Evolutionary conservation across 352 stramenopile species (phyloP), one percentile per base, ranked within the genome.

Genomic region (Phytophthora pseudosyringae): DNA sequence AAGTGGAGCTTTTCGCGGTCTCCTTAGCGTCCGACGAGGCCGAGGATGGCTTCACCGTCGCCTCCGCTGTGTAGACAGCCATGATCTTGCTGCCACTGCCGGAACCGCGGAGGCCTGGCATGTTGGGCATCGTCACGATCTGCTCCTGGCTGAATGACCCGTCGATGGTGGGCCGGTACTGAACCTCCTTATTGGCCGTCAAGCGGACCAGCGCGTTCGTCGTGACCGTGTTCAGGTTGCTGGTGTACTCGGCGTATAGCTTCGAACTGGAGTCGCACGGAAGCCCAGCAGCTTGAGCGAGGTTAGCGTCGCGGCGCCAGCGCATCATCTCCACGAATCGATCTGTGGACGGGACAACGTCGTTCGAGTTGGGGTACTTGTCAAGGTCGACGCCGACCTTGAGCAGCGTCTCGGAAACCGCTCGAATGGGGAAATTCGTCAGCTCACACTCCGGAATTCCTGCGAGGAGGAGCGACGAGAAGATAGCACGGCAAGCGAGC

Each of bases 281-380:
- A 7, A 79, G 40, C 3, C 68, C 67, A 2, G 57, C 63, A 40
- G 51, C 62, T n/a, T 71, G 52, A 3, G 79, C 79, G 7, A 83
- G 63, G 33, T 85, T 84, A 15, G 81, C 74, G 36, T 81, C 69
- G 4, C 75, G 76, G 4, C 78, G 70, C 78, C 78, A 87, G 3
- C 67, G 53, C 40, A 84, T 69, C 52, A 87, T 72, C 7, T 73
- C 41, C 3, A 74, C 55, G 49, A 87, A 84, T n/a, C 75, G 58
- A 31, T 76, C 46, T n/a, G 75, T 71, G 21, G 66, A 70, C 3
- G 78, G 75, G 4, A 71, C 54, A 3, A 49, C 33, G 5, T 48
- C 33, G 7, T 47, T 45, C 11, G 45, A 35, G 1, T 50, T 36
- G 7, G 64, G 47, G 45, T 58, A 59, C 29, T 65, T 51, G 47